A percentile compares a stretch with the other conserved stretches of the same genome.
phyloP scores from a whole-genome alignment of 345 rosid genomes.

The Firmiana major region DNA sequence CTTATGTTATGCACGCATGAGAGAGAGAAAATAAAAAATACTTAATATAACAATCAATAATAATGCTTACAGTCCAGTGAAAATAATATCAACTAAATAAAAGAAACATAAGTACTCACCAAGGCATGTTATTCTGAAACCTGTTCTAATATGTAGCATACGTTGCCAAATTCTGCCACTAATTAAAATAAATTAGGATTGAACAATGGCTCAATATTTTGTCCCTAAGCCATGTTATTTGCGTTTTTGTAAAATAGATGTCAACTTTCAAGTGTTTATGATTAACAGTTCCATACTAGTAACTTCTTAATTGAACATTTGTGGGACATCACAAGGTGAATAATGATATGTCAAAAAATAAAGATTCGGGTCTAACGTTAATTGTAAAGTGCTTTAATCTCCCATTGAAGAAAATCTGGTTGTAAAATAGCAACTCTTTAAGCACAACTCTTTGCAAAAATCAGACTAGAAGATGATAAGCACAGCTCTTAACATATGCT shows the following conservation, averaged over 20 bases:
- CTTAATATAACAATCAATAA: background rate
- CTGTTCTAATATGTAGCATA: background rate
- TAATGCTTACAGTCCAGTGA: background rate
- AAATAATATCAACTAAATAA: background rate
- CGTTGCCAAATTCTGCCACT: background rate
- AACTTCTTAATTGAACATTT: background rate
- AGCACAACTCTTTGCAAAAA: background rate
- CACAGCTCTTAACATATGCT: background rate
- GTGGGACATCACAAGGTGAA: background rate
- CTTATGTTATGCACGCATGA: background rate
- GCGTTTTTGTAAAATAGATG: background rate
- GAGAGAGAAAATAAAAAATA: background rate
- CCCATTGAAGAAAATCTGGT: background rate
- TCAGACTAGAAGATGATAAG: background rate
- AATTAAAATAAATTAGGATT: background rate
- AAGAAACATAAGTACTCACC: background rate
- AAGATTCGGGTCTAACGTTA: background rate
- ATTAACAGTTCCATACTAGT: background rate
- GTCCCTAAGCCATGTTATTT: background rate
- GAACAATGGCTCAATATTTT: background rate
- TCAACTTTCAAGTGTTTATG: background rate
- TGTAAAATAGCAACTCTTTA: background rate
- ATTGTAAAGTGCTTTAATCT: background rate
- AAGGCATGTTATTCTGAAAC: background rate
- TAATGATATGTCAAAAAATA: background rate